Evolutionary conservation across 257 asterid species (phyloP).

Genomic region (Avicennia marina): DNA sequence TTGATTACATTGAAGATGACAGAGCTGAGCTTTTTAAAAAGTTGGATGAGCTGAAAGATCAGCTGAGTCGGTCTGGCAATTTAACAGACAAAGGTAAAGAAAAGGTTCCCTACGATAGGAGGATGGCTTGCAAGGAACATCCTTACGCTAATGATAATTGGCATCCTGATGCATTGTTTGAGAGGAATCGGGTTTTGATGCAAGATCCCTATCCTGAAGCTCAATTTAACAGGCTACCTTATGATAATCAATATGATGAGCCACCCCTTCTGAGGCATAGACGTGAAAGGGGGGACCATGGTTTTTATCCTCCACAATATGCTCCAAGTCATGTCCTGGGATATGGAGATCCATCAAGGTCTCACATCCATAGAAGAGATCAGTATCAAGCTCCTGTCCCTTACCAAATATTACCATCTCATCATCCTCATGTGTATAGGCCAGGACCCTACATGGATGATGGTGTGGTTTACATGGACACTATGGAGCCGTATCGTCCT

Average conservation of each 20-base stretch:
- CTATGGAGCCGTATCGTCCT: slow-evolving; percentile 35
- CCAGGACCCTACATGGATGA: slow-evolving; percentile 43
- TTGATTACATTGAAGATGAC: slow-evolving; percentile 41
- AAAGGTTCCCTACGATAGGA: slow-evolving; percentile 35
- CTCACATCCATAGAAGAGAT: slow-evolving; percentile 44
- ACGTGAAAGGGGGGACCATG: slow-evolving; percentile 41
- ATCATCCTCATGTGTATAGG: slow-evolving; percentile 33
- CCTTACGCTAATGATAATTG: slow-evolving; percentile 34
- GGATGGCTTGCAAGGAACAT: slow-evolving; percentile 35
- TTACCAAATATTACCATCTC: neutral
- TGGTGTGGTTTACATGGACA: slow-evolving; percentile 32
- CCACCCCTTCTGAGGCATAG: slow-evolving; percentile 34
- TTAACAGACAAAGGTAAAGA: slow-evolving; percentile 49
- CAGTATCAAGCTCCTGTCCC: slow-evolving; percentile 28
- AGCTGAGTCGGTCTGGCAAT: slow-evolving; percentile 53
- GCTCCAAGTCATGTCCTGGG: slow-evolving; percentile 29
- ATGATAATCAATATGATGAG: slow-evolving; percentile 33
- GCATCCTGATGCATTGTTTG: slow-evolving; percentile 36
- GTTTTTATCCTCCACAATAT: slow-evolving; percentile 47
- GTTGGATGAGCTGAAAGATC: slow-evolving; percentile 61
- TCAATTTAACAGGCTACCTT: slow-evolving; percentile 21
- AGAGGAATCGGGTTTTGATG: slow-evolving; percentile 23
- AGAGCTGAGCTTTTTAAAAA: slow-evolving; percentile 57
- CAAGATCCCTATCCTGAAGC: slow-evolving; percentile 29
- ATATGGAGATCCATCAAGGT: slow-evolving; percentile 38